Conservation (phyloP, 2,329 filamentous ascomycete species). For the Fusarium sp. region DNA sequence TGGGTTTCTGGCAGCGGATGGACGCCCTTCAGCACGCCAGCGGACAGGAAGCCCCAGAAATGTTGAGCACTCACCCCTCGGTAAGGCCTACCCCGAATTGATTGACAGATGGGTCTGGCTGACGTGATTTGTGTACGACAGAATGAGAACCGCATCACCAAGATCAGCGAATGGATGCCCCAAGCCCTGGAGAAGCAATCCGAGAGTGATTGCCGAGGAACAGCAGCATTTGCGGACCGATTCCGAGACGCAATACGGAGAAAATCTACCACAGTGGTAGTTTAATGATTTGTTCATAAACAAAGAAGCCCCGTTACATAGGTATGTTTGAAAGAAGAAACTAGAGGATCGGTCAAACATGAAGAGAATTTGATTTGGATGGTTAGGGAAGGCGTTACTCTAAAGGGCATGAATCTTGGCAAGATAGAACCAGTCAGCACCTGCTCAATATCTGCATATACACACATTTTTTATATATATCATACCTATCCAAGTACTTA, state of each 20-base stretch:
- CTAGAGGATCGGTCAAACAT: not conserved
- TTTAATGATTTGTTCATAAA: constrained; percentile 13
- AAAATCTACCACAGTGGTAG: constrained; percentile 45
- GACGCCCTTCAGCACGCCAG: constrained; percentile 61
- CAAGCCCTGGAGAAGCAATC: constrained; percentile 68
- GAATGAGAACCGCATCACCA: constrained; percentile 74
- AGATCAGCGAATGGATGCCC: constrained; percentile 75
- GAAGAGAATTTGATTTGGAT: not conserved
- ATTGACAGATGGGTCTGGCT: not conserved
- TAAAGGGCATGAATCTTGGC: not conserved
- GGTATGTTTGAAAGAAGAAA: not conserved
- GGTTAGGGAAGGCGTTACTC: not conserved
- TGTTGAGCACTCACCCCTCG: constrained; percentile 83
- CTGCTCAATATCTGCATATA: not conserved
- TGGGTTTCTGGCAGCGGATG: constrained; percentile 78
- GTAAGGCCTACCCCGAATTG: constrained; percentile 59
- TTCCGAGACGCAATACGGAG: constrained; percentile 65
- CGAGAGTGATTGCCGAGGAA: constrained; percentile 69
- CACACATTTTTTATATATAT: not conserved
- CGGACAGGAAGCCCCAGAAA: constrained; percentile 73
- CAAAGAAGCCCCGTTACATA: no score
- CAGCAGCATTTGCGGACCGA: constrained; percentile 65
- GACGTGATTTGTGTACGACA: constrained; percentile 46
- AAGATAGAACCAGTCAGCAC: not conserved
- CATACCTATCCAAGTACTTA: not conserved